phyloP scores from a whole-genome alignment of 495 filamentous ascomycete genomes.

The Lindgomyces ingoldianus region DNA sequence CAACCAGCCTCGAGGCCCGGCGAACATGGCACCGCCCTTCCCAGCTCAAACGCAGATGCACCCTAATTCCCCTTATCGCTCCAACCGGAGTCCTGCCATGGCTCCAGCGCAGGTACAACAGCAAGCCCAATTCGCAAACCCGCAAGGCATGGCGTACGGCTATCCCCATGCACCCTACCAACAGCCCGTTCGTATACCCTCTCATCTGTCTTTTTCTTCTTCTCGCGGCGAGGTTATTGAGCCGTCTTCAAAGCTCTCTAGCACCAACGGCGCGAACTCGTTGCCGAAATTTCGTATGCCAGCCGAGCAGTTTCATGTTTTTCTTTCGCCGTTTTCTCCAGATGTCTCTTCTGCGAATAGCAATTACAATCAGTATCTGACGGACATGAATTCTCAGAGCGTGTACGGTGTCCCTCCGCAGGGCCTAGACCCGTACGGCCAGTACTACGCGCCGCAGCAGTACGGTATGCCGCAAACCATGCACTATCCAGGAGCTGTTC shows the following conservation, averaged over 20 bases:
- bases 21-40: constrained; percentile 65
- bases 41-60: constrained; percentile 59
- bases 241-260: background rate
- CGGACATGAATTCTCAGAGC: constrained; percentile 55
- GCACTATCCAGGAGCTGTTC: constrained; percentile 35
- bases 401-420: constrained; percentile 48
- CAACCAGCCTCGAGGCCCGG: constrained; percentile 64
- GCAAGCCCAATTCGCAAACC: constrained; percentile 43
- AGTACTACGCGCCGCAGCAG: constrained; percentile 49
- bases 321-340: constrained; percentile 45
- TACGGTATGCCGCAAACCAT: constrained; percentile 52
- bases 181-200: constrained; percentile 31
- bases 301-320: constrained; percentile 41
- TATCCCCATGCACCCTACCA: constrained; percentile 36
- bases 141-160: constrained; percentile 47
- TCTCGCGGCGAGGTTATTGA: constrained; percentile 10
- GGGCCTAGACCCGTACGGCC: constrained; percentile 40
- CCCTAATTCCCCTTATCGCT: constrained; percentile 63
- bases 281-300: constrained; percentile 29
- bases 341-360: constrained; percentile 70
- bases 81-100: constrained; percentile 73
- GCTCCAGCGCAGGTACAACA: constrained; percentile 56
- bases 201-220: constrained; percentile 12
- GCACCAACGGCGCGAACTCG: background rate
- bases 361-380: constrained; percentile 76